Conservation (phyloP, 768 basidiomycete genomes). For the Tylopilus vinaceipallidus region DNA sequence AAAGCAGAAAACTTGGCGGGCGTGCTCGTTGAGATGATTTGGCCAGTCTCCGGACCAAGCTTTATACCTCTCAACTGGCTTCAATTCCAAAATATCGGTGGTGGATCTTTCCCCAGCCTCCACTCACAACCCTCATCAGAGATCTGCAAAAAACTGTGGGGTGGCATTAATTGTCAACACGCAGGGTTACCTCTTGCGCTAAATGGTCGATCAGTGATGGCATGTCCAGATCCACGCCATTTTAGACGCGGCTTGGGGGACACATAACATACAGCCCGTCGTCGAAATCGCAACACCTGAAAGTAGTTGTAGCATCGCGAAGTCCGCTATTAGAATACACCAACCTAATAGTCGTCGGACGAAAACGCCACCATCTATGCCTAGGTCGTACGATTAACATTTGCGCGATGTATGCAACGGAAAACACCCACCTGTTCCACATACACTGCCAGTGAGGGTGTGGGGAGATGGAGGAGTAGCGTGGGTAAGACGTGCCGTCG, state of each 20-base stretch:
- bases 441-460: background rate
- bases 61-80: slow-evolving; percentile 22
- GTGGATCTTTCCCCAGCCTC: slow-evolving; percentile 10
- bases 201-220: slow-evolving; percentile 24
- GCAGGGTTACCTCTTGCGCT: slow-evolving; percentile 8
- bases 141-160: slow-evolving; percentile 12
- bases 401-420: background rate
- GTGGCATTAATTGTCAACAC: slow-evolving; percentile 18
- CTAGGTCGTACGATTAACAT: slow-evolving; percentile 10
- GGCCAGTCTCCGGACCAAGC: background rate
- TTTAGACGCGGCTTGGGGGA: slow-evolving; percentile 11
- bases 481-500: slow-evolving; percentile 18
- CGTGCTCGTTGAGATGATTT: slow-evolving; percentile 8
- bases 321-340: slow-evolving; percentile 13
- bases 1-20: slow-evolving; percentile 5
- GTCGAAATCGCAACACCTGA: slow-evolving; percentile 10
- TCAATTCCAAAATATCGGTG: slow-evolving; percentile 5
- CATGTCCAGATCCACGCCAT: slow-evolving; percentile 18
- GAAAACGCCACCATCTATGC: background rate
- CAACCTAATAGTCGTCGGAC: slow-evolving; percentile 12
- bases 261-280: slow-evolving; percentile 19
- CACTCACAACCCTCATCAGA: slow-evolving; percentile 12
- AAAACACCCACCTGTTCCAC: background rate
- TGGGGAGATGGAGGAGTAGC: background rate
- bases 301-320: slow-evolving; percentile 21